phyloP scores from a whole-genome alignment of 1,284 basidiomycete species.

The Pseudozyma sp. region DNA sequence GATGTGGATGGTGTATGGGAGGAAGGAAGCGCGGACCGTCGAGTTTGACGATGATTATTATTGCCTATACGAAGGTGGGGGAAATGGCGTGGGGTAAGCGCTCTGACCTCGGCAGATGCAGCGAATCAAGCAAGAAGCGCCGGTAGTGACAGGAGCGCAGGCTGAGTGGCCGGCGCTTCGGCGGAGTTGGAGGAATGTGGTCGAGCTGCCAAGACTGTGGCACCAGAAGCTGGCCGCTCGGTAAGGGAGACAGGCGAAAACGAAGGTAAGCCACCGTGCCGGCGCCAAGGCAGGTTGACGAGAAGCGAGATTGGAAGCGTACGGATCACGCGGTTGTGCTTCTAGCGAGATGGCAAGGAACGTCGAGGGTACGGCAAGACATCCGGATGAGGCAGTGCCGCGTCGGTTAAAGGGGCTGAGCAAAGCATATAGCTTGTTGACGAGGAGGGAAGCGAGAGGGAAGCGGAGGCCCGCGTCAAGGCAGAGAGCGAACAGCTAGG shows the following conservation, averaged over 20 bases:
- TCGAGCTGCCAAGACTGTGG: too few species aligned
- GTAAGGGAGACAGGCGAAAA: too few species aligned
- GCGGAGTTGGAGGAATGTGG: too few species aligned
- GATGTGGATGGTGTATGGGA: not conserved
- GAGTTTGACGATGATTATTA: too few species aligned
- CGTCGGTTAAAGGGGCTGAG: not conserved
- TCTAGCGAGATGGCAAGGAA: conserved; percentile 6
- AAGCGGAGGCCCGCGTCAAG: too few species aligned
- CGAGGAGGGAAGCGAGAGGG: not conserved
- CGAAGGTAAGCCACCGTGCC: not conserved
- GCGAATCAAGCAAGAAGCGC: not conserved
- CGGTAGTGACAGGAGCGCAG: not conserved
- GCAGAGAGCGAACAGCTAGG: too few species aligned
- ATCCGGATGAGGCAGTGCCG: too few species aligned
- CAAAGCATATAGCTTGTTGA: too few species aligned
- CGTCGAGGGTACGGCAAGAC: not conserved
- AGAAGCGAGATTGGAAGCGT: conserved; percentile 11
- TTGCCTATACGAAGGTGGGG: too few species aligned
- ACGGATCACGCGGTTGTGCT: conserved; percentile 19
- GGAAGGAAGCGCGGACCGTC: too few species aligned
- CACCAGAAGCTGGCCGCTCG: not conserved
- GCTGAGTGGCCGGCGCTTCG: too few species aligned
- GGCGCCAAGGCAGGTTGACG: not conserved
- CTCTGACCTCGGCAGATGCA: not conserved
- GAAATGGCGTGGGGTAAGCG: not conserved